Evolutionary conservation across 257 asterid species (phyloP).

Genomic region (Fraxinus anomala): DNA sequence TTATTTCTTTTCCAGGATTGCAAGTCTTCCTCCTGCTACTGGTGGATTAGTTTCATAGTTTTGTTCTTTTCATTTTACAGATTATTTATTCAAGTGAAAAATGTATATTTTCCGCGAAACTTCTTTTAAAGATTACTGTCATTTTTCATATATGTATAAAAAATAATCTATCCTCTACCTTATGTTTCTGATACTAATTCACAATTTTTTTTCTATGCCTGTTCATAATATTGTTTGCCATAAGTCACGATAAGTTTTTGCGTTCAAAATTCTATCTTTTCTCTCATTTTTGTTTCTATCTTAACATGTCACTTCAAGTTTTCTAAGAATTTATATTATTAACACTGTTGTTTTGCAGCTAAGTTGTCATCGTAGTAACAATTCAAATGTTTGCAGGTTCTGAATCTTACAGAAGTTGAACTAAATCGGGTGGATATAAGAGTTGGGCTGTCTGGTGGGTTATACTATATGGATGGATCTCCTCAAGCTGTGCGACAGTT

Average conservation of each 20-base stretch:
- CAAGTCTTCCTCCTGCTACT: not conserved
- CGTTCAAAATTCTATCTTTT: not conserved
- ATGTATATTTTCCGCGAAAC: not conserved
- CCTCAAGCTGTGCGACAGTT: conserved; percentile 90
- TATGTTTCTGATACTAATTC: conserved; percentile 8
- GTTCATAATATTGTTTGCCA: not conserved
- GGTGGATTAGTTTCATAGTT: not conserved
- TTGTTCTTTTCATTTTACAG: not conserved
- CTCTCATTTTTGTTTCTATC: not conserved
- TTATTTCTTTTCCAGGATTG: not conserved
- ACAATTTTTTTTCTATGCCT: not conserved
- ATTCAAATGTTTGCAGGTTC: conserved; percentile 52
- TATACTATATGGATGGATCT: conserved; percentile 92
- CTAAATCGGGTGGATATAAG: conserved; percentile 81
- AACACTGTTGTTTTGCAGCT: not conserved
- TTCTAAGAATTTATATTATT: conserved; percentile 1
- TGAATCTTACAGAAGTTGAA: conserved; percentile 85
- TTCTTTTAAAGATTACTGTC: not conserved
- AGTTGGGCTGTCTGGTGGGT: conserved; percentile 89
- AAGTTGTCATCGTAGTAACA: not conserved
- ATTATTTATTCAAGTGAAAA: not conserved
- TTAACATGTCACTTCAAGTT: not conserved
- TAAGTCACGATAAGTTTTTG: not conserved
- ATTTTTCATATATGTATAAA: not conserved
- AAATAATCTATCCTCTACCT: not conserved